Base-by-base conservation (phyloP, 1,284 basidiomycete genomes). In the Schizophyllum amplum region DNA sequence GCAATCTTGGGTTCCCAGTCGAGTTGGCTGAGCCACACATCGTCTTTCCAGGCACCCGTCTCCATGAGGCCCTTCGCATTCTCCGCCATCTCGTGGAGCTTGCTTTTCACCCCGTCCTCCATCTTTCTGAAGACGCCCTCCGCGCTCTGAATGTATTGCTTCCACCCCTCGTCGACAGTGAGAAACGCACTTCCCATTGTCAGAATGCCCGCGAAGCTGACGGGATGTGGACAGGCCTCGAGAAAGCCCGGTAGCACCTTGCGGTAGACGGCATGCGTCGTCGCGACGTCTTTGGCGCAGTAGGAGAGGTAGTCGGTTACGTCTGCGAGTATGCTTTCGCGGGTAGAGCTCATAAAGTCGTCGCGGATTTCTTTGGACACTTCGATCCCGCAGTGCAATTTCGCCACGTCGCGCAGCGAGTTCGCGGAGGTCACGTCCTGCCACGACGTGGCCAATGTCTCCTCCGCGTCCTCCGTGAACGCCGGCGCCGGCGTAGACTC, bases 1-100 rank as follows among this genome's bases (percentile, higher is more conserved):
- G 83, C 83, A 9, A 77, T 77, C 71, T 98, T 98, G 0, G 92
- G 92, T 1, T 90, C 86, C 96, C 96, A 99, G 69, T 99, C 95
- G 55, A 99, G 75, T 69, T 99, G 97, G 52, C 78, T 81, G 17
- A 94, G 73, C 95, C 95, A 99, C 1, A 86, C 81, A 69, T 96
- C 90, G 1, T 82, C 77, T 62, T 82, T 82, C 85, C 90, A 92
- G 52, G 71, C 71, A 42, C 64, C 70, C n/a, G 66, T 67, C 27
- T 71, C 72, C 75, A 79, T 74, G 64, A 82, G 60, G 24, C 60
- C 65, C 71, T 80, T 74, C 24, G 87, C 79, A 56, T 81, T 70
- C 63, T 82, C 73, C 0, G 94, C 94, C 22, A 98, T 75, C 24
- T 81, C 75, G 57, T 81, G 76, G 25, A 91, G 80, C 59, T 83